Percentiles rank a stretch among this genome's conserved stretches.
phyloP scores from a whole-genome alignment of 2,329 filamentous ascomycete genomes.

The Talaromyces sp. region DNA sequence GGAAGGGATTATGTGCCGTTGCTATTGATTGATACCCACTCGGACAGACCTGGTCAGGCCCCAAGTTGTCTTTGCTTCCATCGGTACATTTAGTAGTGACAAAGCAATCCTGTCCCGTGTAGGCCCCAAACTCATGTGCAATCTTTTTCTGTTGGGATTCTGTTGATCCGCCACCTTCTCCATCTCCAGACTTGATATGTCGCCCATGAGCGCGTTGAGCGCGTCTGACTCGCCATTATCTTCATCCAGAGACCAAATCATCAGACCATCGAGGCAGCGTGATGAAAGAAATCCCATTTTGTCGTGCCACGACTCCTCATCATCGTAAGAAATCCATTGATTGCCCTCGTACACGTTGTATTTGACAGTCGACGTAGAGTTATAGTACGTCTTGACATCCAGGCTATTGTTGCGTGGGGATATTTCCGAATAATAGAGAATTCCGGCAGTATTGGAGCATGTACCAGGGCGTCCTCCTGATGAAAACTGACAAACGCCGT shows the following conservation, averaged over 20 bases:
- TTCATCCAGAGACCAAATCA: not conserved
- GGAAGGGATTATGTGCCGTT: slow-evolving; percentile 12
- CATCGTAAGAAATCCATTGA: slow-evolving; percentile 26
- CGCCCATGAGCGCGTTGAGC: not conserved
- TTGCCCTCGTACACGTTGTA: slow-evolving; percentile 13
- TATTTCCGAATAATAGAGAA: slow-evolving; percentile 19
- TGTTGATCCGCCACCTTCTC: not conserved
- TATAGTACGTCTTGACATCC: slow-evolving; percentile 6
- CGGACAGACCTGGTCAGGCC: slow-evolving; percentile 17
- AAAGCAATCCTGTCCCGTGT: slow-evolving; percentile 23
- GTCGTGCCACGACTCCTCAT: slow-evolving; percentile 17
- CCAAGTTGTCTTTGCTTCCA: slow-evolving; percentile 12
- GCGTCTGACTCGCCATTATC: not conserved
- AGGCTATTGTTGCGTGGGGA: slow-evolving; percentile 14
- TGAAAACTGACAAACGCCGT: slow-evolving; percentile 11
- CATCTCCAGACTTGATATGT: not conserved
- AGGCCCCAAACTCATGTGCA: slow-evolving; percentile 13
- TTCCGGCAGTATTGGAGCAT: slow-evolving; percentile 16
- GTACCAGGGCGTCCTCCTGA: slow-evolving; percentile 13
- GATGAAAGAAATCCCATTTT: not conserved
- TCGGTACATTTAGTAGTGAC: slow-evolving; percentile 20
- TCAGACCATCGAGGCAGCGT: not conserved
- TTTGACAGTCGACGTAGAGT: slow-evolving; percentile 16
- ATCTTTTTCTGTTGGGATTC: not conserved
- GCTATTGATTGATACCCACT: slow-evolving; percentile 13